Conservation (phyloP, 2,329 filamentous ascomycete species). For the Allantophomopsis lycopodina region DNA sequence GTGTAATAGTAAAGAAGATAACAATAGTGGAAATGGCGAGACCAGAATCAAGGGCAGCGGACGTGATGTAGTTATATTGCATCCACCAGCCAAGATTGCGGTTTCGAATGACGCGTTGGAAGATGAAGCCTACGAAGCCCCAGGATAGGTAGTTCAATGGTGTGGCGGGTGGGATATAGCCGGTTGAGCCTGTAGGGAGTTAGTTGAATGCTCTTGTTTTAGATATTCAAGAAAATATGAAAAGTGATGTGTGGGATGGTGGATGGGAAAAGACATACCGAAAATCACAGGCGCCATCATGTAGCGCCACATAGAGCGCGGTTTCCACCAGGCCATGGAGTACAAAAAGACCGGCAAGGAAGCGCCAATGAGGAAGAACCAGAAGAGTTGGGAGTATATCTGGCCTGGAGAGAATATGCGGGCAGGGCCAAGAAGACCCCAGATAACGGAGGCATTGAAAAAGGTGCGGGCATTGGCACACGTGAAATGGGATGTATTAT, state of each 20-base stretch:
- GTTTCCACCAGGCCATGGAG: conserved; percentile 36
- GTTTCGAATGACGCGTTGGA: conserved; percentile 54
- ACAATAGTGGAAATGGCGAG: conserved; percentile 52
- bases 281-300: conserved; percentile 20
- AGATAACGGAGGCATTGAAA: conserved; percentile 50
- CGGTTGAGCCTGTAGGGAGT: not conserved
- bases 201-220: too few species aligned
- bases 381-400: conserved; percentile 49
- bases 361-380: conserved; percentile 56
- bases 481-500: conserved; percentile 42
- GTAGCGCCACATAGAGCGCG: conserved; percentile 46
- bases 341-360: conserved; percentile 40
- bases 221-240: too few species aligned
- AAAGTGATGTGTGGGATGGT: too few species aligned
- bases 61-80: conserved; percentile 58
- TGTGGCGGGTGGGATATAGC: conserved; percentile 29
- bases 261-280: not conserved
- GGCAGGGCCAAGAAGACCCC: conserved; percentile 50
- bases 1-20: conserved; percentile 55
- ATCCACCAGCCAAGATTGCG: conserved; percentile 53
- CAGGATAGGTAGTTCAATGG: conserved; percentile 64
- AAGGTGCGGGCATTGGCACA: conserved; percentile 51
- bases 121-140: conserved; percentile 56
- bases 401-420: conserved; percentile 50
- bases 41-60: conserved; percentile 55